Conservation (phyloP, 2,329 filamentous ascomycete genomes). For the Dactylellina drechsleri region DNA sequence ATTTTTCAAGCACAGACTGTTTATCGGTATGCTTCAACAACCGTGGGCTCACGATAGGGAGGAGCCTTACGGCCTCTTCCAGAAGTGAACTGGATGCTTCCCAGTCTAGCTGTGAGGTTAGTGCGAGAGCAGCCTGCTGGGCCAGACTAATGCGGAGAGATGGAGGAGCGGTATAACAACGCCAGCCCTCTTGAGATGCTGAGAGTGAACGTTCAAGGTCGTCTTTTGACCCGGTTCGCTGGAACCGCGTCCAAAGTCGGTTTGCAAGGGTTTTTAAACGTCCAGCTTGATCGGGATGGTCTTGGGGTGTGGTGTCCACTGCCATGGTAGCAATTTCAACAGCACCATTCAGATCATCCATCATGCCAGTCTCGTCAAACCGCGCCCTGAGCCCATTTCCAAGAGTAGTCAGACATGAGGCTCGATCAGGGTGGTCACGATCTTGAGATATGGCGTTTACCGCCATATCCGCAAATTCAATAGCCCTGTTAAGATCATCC, state of each 20-base stretch:
- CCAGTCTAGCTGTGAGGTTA: constrained; percentile 13
- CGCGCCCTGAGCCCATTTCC: background rate
- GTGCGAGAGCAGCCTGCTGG: background rate
- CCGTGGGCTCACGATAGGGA: constrained; percentile 18
- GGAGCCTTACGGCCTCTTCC: constrained; percentile 30
- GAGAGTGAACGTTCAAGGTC: constrained; percentile 10
- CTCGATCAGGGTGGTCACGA: background rate
- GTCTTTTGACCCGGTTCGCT: background rate
- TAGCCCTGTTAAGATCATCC: constrained; percentile 25
- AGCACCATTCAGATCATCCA: background rate
- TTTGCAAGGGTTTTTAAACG: background rate
- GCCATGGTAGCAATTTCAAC: constrained; percentile 5
- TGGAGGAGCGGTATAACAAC: background rate
- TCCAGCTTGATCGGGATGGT: background rate
- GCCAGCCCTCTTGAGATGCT: constrained; percentile 4
- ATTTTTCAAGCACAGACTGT: constrained; percentile 16
- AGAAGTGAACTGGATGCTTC: constrained; percentile 17
- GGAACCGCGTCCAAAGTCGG: background rate
- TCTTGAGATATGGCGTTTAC: background rate
- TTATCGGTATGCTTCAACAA: constrained; percentile 23
- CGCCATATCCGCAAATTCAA: constrained; percentile 5
- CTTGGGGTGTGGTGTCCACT: constrained; percentile 6
- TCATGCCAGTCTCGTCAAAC: background rate
- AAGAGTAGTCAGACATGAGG: too few species aligned
- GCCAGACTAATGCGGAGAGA: background rate